These are phyloP conservation scores for Pezicula carpinea DNA, from an alignment of 2,329 filamentous ascomycete species.

Conservation along the genomic window DNA sequence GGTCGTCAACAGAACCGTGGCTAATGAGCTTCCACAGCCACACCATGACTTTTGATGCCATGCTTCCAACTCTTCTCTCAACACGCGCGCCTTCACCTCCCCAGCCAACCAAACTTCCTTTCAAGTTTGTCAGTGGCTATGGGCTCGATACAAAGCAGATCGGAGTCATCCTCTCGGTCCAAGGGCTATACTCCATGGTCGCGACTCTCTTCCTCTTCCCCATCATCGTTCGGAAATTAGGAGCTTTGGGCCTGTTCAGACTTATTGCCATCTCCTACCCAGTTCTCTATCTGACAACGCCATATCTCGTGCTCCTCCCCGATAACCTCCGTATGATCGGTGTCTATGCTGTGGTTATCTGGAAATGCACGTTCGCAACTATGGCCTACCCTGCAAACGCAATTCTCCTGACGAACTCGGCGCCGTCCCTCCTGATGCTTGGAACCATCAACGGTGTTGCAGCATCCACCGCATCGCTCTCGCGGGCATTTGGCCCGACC, in stretches of 20 bases:
- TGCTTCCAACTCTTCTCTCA: slow-evolving; percentile 82
- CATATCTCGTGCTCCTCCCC: slow-evolving; percentile 84
- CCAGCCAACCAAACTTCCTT: slow-evolving; percentile 59
- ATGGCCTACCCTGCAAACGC: slow-evolving; percentile 88
- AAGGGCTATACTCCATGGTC: slow-evolving; percentile 85
- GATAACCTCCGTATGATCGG: slow-evolving; percentile 64
- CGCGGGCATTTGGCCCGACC: slow-evolving; percentile 82
- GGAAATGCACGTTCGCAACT: slow-evolving; percentile 90
- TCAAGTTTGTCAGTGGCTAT: slow-evolving; percentile 86
- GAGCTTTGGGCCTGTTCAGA: slow-evolving; percentile 77
- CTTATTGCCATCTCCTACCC: slow-evolving; percentile 80
- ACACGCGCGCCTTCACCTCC: slow-evolving; percentile 33
- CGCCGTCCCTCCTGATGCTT: slow-evolving; percentile 76
- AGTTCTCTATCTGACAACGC: slow-evolving; percentile 78
- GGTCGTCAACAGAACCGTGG: slow-evolving; percentile 15
- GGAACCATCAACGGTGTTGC: slow-evolving; percentile 92
- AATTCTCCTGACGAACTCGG: slow-evolving; percentile 84
- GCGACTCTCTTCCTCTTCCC: slow-evolving; percentile 76
- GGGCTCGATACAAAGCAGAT: slow-evolving; percentile 78
- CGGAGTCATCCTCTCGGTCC: slow-evolving; percentile 80
- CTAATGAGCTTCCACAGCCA: slow-evolving; percentile 53
- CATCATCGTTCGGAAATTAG: slow-evolving; percentile 67
- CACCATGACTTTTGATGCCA: slow-evolving; percentile 93
- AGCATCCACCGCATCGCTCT: slow-evolving; percentile 84
- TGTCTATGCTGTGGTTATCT: slow-evolving; percentile 73